Conservation (phyloP, 805 yeast genomes). For the Jamesozyma gamospora region DNA sequence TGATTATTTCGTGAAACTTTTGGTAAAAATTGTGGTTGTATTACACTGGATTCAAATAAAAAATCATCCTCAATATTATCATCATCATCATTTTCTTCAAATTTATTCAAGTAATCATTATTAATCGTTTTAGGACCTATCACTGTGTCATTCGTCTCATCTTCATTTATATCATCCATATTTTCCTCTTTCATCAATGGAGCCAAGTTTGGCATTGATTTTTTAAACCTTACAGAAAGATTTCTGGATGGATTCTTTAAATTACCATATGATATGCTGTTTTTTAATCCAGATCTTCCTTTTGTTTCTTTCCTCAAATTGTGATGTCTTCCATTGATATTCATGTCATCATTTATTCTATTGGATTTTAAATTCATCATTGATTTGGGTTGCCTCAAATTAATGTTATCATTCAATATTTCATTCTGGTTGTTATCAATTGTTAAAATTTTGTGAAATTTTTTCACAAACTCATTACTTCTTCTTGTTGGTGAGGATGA, state of each 20-base stretch:
- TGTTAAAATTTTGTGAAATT: slow-evolving; percentile 9
- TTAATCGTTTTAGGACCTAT: not conserved
- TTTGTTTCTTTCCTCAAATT: not conserved
- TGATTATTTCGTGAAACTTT: slow-evolving; percentile 4
- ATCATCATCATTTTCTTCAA: slow-evolving; percentile 10
- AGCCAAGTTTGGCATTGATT: slow-evolving; percentile 19
- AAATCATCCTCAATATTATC: slow-evolving; percentile 15
- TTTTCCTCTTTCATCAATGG: slow-evolving; percentile 11
- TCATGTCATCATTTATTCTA: not conserved
- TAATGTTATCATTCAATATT: not conserved
- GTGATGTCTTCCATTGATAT: not conserved
- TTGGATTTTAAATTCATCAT: slow-evolving; percentile 23
- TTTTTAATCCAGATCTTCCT: slow-evolving; percentile 10
- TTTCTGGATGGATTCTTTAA: slow-evolving; percentile 13
- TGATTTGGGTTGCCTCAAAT: slow-evolving; percentile 24
- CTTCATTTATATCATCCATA: slow-evolving; percentile 1
- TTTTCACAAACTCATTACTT: slow-evolving; percentile 9
- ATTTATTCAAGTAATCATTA: slow-evolving; percentile 6
- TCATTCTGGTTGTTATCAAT: slow-evolving; percentile 5
- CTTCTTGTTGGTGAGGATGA: slow-evolving; percentile 4
- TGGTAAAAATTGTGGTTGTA: slow-evolving; percentile 22
- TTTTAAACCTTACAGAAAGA: slow-evolving; percentile 17
- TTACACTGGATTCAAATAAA: slow-evolving; percentile 17
- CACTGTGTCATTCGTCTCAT: slow-evolving; percentile 2
- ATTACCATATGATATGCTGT: slow-evolving; percentile 23